A percentile compares a stretch with the other conserved stretches of the same genome.
Evolutionary conservation across 2,329 filamentous ascomycete species (phyloP).

Genomic region (Alternaria brassicae): DNA sequence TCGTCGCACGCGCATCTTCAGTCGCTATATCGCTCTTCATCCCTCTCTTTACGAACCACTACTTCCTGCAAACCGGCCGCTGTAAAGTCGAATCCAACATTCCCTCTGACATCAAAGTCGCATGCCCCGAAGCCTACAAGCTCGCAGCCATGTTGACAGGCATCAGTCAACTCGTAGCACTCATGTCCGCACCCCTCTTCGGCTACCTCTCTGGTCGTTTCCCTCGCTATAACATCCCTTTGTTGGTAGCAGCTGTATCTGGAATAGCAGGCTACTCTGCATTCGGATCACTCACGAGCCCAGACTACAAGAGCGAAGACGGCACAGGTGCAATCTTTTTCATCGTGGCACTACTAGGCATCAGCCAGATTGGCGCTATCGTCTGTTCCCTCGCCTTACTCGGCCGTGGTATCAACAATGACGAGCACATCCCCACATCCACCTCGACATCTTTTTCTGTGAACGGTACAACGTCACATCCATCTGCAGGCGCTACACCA

Average conservation of each 20-base stretch:
- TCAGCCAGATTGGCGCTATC: conserved; percentile 95
- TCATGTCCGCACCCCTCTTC: conserved; percentile 85
- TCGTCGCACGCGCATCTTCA: conserved; percentile 91
- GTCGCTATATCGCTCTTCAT: conserved; percentile 96
- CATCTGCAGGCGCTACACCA: conserved; percentile 45
- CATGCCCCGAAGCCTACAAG: conserved; percentile 86
- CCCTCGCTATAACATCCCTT: conserved; percentile 70
- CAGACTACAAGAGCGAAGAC: conserved; percentile 74
- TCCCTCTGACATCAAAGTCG: conserved; percentile 74
- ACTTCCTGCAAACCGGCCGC: conserved; percentile 81
- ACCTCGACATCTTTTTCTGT: conserved; percentile 10
- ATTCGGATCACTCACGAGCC: conserved; percentile 78
- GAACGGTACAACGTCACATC: conserved; percentile 29
- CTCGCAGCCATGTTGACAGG: conserved; percentile 87
- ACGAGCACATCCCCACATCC: conserved; percentile 35
- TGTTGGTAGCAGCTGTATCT: conserved; percentile 73
- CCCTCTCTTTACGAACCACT: conserved; percentile 89
- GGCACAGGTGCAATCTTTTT: conserved; percentile 75
- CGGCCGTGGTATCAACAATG: conserved; percentile 75
- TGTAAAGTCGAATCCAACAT: conserved; percentile 64
- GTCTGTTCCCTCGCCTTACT: conserved; percentile 93
- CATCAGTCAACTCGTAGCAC: conserved; percentile 83
- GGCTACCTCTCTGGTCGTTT: conserved; percentile 81
- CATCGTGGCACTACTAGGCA: conserved; percentile 79
- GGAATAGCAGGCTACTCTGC: conserved; percentile 80